Conservation (phyloP, 768 basidiomycete species). For the Ramaria sp. region DNA sequence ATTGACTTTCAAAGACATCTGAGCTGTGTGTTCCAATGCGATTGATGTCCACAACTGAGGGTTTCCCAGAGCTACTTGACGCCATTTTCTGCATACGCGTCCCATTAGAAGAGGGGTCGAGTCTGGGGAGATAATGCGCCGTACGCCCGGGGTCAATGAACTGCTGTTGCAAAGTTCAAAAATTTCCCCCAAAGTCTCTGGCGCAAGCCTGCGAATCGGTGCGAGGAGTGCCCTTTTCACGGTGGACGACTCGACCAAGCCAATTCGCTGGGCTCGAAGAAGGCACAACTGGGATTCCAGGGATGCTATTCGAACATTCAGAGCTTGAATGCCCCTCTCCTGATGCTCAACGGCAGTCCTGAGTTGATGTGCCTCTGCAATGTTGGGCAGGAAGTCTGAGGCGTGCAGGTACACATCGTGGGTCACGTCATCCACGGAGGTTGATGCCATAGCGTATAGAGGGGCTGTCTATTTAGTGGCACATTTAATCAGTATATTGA, state of each 20-base stretch:
- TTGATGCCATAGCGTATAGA: not conserved
- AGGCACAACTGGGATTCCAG: not conserved
- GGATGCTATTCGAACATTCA: not conserved
- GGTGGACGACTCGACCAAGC: not conserved
- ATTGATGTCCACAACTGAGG: conserved; percentile 6
- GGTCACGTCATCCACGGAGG: not conserved
- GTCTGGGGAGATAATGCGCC: not conserved
- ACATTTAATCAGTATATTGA: too few species aligned
- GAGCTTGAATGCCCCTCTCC: not conserved
- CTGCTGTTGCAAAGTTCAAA: not conserved
- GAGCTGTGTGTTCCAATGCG: not conserved
- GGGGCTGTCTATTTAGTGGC: too few species aligned
- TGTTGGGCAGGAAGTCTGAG: not conserved
- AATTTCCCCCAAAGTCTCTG: conserved; percentile 1
- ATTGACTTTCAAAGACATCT: not conserved
- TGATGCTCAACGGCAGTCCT: not conserved
- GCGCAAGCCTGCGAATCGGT: conserved; percentile 1
- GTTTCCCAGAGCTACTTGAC: not conserved
- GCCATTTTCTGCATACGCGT: conserved; percentile 5
- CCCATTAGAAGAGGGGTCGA: not conserved
- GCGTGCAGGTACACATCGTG: not conserved
- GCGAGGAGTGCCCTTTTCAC: not conserved
- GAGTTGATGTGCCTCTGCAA: not conserved
- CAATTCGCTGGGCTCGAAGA: not conserved
- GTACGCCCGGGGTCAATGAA: not conserved